Evolutionary conservation across 192 early-diverging fungal species (phyloP), one percentile per base, ranked within the genome.

Genomic region (Coemansia sp.): DNA sequence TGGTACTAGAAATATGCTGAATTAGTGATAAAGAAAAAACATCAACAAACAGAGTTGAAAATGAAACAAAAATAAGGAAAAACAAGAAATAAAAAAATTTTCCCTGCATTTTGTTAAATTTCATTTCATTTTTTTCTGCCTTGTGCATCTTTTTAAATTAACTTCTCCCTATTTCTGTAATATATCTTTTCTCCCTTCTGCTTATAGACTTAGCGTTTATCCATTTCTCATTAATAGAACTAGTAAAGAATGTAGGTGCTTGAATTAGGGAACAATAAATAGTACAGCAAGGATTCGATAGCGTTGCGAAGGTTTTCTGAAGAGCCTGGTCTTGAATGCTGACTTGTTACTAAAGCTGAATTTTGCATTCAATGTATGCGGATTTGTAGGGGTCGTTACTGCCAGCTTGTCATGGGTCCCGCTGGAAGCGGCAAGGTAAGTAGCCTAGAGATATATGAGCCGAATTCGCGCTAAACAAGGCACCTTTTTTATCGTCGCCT

Each of bases 371-470:
- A 28, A 28, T 28, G 22, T 39, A 7, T 56, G n/a, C 22, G 8
- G 22, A 12, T 1, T 18, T 55, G 54, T 70, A 84, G 70, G 92
- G 91, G 92, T 68, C 89, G 91, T 48, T 88, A 90, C 64, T 93
- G 91, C 72, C 95, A 97, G 84, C 87, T 98, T 45, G 96, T 98
- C 51, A 98, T 98, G 94, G 96, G 96, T 28, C 95, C 96, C 35
- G 95, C 94, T 9, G 94, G 95, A 48, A 92, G 90, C 73, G 95
- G 95, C 69, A 96, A 96, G 85, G 67, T 68, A 58, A 68, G 65
- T 5, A 48, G 15, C 32, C 33, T 22, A 56, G 39, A 41, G 0
- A 9, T 41, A 41, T 41, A 41, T 41, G 39, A 15, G 45, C 45
- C 14, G 45, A 48, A 15, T 48, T 6, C 2, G 11, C 39, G 11